A percentile compares a stretch with the other conserved stretches of the same genome.
These are phyloP conservation scores for Calocybe indica DNA, from an alignment of 768 basidiomycete species.

Conservation along the genomic window DNA sequence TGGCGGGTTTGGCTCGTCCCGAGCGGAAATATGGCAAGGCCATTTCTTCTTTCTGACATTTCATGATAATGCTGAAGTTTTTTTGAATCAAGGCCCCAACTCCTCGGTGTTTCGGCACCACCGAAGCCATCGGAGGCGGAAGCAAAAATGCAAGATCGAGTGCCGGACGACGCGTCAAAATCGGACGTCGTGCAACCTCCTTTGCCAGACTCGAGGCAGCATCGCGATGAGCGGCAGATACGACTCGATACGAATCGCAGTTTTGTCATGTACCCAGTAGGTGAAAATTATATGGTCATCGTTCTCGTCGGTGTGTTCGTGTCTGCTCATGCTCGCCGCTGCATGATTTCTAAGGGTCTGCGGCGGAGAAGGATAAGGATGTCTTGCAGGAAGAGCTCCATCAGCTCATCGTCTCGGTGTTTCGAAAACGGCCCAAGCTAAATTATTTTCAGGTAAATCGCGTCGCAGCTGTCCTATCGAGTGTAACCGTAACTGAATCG, in stretches of 20 bases:
- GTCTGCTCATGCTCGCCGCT: slow-evolving; percentile 1
- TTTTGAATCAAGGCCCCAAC: slow-evolving; percentile 7
- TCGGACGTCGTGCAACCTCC: background rate
- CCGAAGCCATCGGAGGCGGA: slow-evolving; percentile 2
- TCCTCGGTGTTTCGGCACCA: slow-evolving; percentile 10
- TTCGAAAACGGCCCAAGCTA: slow-evolving; percentile 66
- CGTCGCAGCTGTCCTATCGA: background rate
- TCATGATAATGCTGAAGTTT: background rate
- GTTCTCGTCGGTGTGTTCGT: background rate
- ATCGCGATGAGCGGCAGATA: slow-evolving; percentile 84
- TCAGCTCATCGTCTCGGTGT: slow-evolving; percentile 65
- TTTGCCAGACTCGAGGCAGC: slow-evolving; percentile 18
- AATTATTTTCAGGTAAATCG: slow-evolving; percentile 74
- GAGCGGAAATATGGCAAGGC: slow-evolving; percentile 52
- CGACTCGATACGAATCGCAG: slow-evolving; percentile 86
- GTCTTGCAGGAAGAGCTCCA: slow-evolving; percentile 62
- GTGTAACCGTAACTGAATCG: background rate
- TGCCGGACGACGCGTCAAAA: slow-evolving; percentile 2
- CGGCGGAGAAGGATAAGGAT: slow-evolving; percentile 34
- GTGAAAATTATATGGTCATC: slow-evolving; percentile 34
- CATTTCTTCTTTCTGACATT: background rate
- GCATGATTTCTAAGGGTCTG: slow-evolving; percentile 6
- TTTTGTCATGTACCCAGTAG: slow-evolving; percentile 89
- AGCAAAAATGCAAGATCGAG: background rate
- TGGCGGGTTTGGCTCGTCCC: slow-evolving; percentile 58